Evolutionary conservation across 75 land plant species (phyloP), one percentile per base, ranked within the genome.

Genomic region (Pseudotsuga menziesii): DNA sequence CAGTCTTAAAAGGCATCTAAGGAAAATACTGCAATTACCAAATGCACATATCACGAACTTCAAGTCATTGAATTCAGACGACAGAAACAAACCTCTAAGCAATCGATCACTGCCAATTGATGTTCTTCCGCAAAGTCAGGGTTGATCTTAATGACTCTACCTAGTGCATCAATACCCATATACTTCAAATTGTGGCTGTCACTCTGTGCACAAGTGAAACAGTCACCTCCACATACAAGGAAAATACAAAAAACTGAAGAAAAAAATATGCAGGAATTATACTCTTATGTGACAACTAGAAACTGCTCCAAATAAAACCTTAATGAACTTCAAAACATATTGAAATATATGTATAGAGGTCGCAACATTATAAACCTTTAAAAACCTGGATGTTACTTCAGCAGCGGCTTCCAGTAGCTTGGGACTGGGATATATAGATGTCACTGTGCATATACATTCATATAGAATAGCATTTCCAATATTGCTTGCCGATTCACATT

Each of bases 41-140:
- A 69, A 14, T 39, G 12, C 35, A 26, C 22, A 19, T 56, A 23
- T 22, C 4, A 74, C 15, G 35, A 56, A 12, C 11, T 56, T 23
- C 29, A 54, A 17, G 32, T 19, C 36, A 76, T 36, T 5, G 11
- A 76, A 54, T 52, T 27, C 78, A 19, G 25, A 11, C n/a, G n/a
- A 64, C n/a, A 55, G 17, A 80, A 32, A 80, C 80, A 83, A 39
- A 94, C 98, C 97, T 94, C 99, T 78, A 96, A 80, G 85, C 99
- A 96, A 82, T 96, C 99, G 82, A 96, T 96, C 15, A 96, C 99
- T 82, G 99, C 98, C 76, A 96, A 75, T 56, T 96, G 99, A 80
- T 96, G 99, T 70, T 92, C 89, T 77, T 96, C 99, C 14, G 97
- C 99, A 83, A 93, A 90, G 57, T 96, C 99, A 20, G 99, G 99